Base-by-base conservation (phyloP, 2,329 filamentous ascomycete genomes). In the Apiospora phragmitis region DNA sequence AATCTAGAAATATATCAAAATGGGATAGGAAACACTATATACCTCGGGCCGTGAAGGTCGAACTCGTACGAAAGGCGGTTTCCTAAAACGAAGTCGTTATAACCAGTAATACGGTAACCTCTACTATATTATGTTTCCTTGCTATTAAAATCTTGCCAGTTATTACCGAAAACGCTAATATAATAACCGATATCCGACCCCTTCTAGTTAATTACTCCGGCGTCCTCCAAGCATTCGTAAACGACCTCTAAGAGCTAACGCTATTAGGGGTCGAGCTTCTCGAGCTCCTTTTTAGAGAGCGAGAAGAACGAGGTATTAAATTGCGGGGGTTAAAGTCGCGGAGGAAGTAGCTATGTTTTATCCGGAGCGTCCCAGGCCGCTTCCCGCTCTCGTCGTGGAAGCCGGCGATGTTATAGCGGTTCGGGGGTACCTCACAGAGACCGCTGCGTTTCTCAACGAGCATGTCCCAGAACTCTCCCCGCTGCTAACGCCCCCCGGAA, bases 191-290 rank as follows among this genome's bases (percentile, higher is more conserved):
- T 80, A 12, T 75, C 74, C 4, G 75, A 74, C 4, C 78, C 78
- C 9, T 70, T 38, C 16, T 80, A 67, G 26, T 81, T 2, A 16
- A 16, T n/a, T n/a, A n/a, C 69, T 16, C 83, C 82, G 0, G 79
- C 80, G 3, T 75, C 75, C 45, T 81, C 81, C 2, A 89, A 73
- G 0, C 82, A 80, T 68, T 85, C 83, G 66, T 81, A 83, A 12
- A 77, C 76, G 0, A 82, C 79, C 68, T 85, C 81, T 4, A 83
- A 76, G n/a, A 82, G 73, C 70, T 79, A 77, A 26, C 21, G 32
- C 24, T 68, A 65, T 67, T 84, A 82, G 0, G 83, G 83, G 65
- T 85, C 83, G 71, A 84, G 79, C 35, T 74, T 75, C 66, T 77
- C 75, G n/a, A 81, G 81, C 71, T 85, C 83, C 18, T 76, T 72